Conservation (phyloP, 2,329 filamentous ascomycete species). For the Exophiala spinifera region DNA sequence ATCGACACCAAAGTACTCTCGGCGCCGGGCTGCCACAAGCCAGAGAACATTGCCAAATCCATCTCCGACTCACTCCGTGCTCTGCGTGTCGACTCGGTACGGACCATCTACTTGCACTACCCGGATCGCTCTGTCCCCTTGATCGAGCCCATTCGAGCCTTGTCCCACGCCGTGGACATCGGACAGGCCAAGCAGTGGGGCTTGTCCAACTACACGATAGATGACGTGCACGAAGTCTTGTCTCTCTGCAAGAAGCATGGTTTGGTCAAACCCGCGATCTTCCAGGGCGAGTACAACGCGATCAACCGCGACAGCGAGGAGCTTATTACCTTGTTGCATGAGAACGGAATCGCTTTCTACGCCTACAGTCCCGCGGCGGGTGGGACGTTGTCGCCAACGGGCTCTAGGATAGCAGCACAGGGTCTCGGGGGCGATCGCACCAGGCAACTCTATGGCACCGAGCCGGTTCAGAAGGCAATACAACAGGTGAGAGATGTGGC, state of each 20-base stretch:
- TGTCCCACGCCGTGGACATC: slow-evolving; percentile 3
- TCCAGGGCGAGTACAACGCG: slow-evolving; percentile 48
- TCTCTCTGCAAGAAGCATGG: slow-evolving; percentile 43
- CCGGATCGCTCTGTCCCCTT: slow-evolving; percentile 48
- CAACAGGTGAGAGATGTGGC: slow-evolving; percentile 39
- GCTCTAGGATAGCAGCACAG: slow-evolving; percentile 41
- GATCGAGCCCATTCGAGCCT: slow-evolving; percentile 17
- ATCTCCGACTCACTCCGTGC: slow-evolving; percentile 34
- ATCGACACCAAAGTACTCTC: slow-evolving; percentile 47
- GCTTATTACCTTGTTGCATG: slow-evolving; percentile 42
- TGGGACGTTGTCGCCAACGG: slow-evolving; percentile 44
- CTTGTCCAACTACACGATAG: slow-evolving; percentile 47
- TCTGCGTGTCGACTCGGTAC: slow-evolving; percentile 41
- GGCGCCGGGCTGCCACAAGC: slow-evolving; percentile 30
- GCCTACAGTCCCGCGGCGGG: slow-evolving; percentile 46
- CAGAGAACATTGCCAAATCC: slow-evolving; percentile 33
- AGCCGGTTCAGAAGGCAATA: slow-evolving; percentile 43
- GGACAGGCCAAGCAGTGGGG: slow-evolving; percentile 38
- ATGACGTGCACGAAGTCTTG: slow-evolving; percentile 49
- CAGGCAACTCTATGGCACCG: slow-evolving; percentile 42
- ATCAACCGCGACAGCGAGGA: slow-evolving; percentile 42
- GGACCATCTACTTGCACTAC: slow-evolving; percentile 52
- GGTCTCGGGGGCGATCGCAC: slow-evolving; percentile 39
- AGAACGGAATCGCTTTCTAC: slow-evolving; percentile 45
- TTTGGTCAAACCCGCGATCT: slow-evolving; percentile 45